Base-by-base conservation (phyloP, 805 yeast genomes). In the Cyberlindnera maritima region DNA sequence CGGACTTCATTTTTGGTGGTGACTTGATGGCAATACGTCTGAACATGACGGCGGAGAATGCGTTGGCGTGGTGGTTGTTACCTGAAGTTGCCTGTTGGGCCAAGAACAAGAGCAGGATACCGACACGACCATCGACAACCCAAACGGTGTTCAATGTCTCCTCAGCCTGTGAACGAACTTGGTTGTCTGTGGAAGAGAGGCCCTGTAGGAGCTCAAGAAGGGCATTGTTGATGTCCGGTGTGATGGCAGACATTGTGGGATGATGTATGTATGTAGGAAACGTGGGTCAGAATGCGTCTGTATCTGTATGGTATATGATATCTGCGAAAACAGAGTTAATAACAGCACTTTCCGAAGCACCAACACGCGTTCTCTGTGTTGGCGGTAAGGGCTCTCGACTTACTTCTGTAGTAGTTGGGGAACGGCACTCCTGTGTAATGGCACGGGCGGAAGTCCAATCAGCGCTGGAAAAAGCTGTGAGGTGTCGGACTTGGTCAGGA, bases 41-140 rank as follows among this genome's bases (percentile, higher is more conserved):
- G 65, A 94, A 88, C 48, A 94, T 68, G 25, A 94, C 97, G 2
- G 97, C 96, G 14, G 94, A 75, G 59, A 90, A 83, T 0, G 92
- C 80, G 48, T 79, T 72, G 6, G 77, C 66, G n/a, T 77, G 71
- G 39, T 81, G 82, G 53, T 76, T 76, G n/a, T 72, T 68, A 11
- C 91, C 88, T 31, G 58, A 60, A 3, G 83, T 75, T 3, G 96
- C 81, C 58, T 85, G 91, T 62, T 85, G 87, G 4, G 96, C 90
- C 41, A 92, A 74, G 57, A 88, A 94, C 2, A 85, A 71, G 49
- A 92, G 71, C 38, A 92, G 70, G 48, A 82, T 64, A 54, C 85
- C 91, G 39, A 88, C 85, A 47, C 81, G 80, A 31, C 79, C 82
- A 36, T 74, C 66, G 15, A 74, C 75, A 21, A 84, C 77, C 97